These are phyloP conservation scores for Cryptococcus sp. DNA, from an alignment of 1,284 basidiomycete genomes.

Conservation along the genomic window DNA sequence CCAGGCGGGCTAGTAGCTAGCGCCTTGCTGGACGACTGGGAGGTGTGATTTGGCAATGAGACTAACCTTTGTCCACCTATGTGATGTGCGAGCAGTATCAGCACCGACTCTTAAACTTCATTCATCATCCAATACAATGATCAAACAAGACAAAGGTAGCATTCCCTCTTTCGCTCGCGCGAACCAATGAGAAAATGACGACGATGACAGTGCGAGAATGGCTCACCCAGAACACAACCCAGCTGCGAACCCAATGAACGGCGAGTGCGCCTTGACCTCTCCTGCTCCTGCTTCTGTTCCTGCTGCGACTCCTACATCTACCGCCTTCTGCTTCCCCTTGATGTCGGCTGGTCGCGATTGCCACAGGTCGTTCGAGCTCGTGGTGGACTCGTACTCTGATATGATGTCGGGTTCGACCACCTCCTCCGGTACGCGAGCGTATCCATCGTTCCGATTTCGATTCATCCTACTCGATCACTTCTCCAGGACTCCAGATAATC, in stretches of 20 bases:
- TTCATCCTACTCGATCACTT: no score
- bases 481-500: no score
- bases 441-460: no score
- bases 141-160: no score
- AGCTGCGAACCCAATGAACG: conserved; percentile 50
- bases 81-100: conserved; percentile 9
- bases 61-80: conserved; percentile 26
- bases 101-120: neutral
- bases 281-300: neutral
- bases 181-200: neutral
- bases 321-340: neutral
- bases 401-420: no score
- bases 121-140: no score
- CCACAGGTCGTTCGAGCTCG: no score
- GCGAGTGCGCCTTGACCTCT: conserved; percentile 31
- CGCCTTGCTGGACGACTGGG: neutral
- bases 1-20: neutral
- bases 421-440: no score
- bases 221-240: conserved; percentile 49
- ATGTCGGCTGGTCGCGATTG: no score
- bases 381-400: no score
- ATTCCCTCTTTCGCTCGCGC: no score
- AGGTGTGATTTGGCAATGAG: neutral
- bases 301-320: neutral
- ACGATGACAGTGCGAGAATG: neutral